Evolutionary conservation across 192 early-diverging fungal genomes (phyloP).

Genomic region (Allomyces macrogynus): DNA sequence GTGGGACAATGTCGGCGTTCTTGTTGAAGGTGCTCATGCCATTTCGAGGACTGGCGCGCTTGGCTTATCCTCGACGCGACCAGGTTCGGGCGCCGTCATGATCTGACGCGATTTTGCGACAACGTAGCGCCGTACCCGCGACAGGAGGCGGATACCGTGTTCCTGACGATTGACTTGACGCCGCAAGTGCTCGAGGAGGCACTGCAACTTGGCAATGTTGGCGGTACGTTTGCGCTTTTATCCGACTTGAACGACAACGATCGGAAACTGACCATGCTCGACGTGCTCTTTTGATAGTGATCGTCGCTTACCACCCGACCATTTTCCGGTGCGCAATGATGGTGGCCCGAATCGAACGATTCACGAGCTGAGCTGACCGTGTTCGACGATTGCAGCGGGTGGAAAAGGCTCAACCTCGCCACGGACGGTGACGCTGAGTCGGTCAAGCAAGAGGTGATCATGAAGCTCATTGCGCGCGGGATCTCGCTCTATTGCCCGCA

Average conservation of each 20-base stretch:
- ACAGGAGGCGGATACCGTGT: slow-evolving; percentile 42
- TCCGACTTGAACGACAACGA: no score
- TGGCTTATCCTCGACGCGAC: not conserved
- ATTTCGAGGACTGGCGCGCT: not conserved
- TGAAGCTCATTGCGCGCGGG: slow-evolving; percentile 62
- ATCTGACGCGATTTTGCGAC: no score
- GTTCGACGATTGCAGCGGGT: not conserved
- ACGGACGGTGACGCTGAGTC: slow-evolving; percentile 31
- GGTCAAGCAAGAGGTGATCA: slow-evolving; percentile 51
- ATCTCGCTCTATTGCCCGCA: slow-evolving; percentile 81
- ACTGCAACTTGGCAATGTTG: slow-evolving; percentile 7
- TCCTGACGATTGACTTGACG: slow-evolving; percentile 86
- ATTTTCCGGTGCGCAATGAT: slow-evolving; percentile 36
- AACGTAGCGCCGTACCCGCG: slow-evolving; percentile 49
- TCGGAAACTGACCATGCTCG: no score
- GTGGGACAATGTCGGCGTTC: slow-evolving; percentile 86
- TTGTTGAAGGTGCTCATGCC: slow-evolving; percentile 24
- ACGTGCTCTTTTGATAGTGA: slow-evolving; percentile 15
- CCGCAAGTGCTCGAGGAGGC: slow-evolving; percentile 54
- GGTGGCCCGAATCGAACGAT: no score
- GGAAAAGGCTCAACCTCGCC: slow-evolving; percentile 45
- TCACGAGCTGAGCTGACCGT: no score
- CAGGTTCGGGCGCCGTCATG: not conserved
- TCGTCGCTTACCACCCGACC: slow-evolving; percentile 86
- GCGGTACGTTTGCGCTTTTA: not conserved